Base-by-base conservation (phyloP, 116 monocot species). In the Iris pallida region DNA sequence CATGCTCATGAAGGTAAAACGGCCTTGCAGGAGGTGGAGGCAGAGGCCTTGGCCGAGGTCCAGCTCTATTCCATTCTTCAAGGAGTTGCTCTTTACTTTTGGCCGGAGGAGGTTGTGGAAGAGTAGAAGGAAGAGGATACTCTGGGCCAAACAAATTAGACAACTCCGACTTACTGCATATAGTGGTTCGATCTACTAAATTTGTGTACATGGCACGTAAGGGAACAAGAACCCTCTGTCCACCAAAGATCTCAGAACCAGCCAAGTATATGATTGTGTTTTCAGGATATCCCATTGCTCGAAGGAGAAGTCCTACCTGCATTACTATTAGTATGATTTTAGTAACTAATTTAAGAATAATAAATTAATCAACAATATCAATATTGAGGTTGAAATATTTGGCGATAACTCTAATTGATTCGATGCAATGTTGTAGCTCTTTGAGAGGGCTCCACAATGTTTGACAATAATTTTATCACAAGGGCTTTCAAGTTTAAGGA, bases 11-110 rank as follows among this genome's bases (percentile, higher is more conserved):
- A 47, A 67, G 66, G 71, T 97, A 92, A 61, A 85, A 89, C 14
- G 85, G 85, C 59, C 97, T 76, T 6, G 87, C 81, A 11, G 97
- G 92, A 76, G 97, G 97, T 40, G 97, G 97, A 61, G 97, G 97
- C 53, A 97, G 85, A 52, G 97, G 92, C 6, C 97, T 68, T 51
- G 97, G 92, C n/a, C 92, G 75, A 49, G 92, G 90, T 9, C 92
- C 97, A 20, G 87, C 92, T 54, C 59, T 85, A 45, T 90, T 87
- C 97, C 97, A 92, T 61, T 87, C 92, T 69, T 83, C 79, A 30
- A 65, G 63, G 55, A 97, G 82, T 61, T 87, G 63, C 52, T 83
- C 71, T 49, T 78, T 61, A 63, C 73, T 85, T 78, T 89, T 92
- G 19, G 46, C 48, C 52, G 83, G 89, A 52, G 85, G 85, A 18